Evolutionary conservation across 345 rosid species (phyloP).

Genomic region (Salix udensis): DNA sequence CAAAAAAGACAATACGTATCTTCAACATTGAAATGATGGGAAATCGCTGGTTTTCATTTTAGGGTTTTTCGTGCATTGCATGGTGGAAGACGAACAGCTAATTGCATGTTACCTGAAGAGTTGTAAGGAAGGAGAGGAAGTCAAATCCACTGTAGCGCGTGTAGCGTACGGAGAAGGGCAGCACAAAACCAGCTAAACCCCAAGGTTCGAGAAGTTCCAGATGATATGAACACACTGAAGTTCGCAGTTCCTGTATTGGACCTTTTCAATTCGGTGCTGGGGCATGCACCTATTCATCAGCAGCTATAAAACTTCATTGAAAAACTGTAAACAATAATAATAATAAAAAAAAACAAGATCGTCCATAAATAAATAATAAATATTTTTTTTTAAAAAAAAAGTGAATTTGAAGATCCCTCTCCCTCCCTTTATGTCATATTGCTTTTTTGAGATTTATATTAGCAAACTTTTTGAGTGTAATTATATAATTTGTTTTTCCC

Average conservation of each 20-base stretch:
- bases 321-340: neutral
- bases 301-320: neutral
- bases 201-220: neutral
- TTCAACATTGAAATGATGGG: neutral
- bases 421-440: neutral
- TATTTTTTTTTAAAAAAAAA: neutral
- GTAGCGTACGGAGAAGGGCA: neutral
- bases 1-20: neutral
- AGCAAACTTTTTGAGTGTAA: neutral
- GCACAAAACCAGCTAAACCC: neutral
- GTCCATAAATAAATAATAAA: neutral
- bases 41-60: neutral
- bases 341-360: too few species aligned
- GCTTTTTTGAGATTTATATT: neutral
- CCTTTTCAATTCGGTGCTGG: neutral
- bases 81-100: neutral
- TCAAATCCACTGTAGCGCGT: neutral
- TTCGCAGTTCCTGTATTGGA: neutral
- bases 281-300: neutral
- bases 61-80: neutral
- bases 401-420: neutral
- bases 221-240: neutral
- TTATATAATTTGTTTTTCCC: neutral
- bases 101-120: neutral
- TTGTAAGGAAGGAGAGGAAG: neutral